These are phyloP conservation scores for Thalassiosira ordinaria DNA, from an alignment of 352 stramenopile species.

Conservation along the genomic window DNA sequence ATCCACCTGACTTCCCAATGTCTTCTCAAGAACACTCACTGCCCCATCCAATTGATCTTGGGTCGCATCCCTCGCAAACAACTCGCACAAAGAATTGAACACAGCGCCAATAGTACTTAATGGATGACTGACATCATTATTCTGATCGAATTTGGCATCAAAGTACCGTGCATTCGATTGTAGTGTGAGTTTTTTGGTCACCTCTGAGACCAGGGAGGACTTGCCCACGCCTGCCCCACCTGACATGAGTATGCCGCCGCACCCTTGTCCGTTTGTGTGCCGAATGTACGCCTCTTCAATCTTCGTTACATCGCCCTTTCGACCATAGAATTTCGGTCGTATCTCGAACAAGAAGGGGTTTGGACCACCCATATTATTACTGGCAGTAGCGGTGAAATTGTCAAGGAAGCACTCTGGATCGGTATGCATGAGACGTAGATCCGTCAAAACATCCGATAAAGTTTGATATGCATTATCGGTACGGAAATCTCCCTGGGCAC, in stretches of 20 bases:
- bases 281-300: slow-evolving; percentile 6
- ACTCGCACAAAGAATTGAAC: neutral
- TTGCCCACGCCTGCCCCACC: slow-evolving; percentile 20
- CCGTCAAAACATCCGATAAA: slow-evolving; percentile 6
- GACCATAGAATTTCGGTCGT: slow-evolving; percentile 22
- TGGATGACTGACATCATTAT: neutral
- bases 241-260: slow-evolving; percentile 14
- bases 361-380: too few relatives aligned
- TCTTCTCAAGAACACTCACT: neutral
- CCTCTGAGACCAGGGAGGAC: slow-evolving; percentile 7
- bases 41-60: neutral
- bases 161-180: neutral
- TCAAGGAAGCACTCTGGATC: slow-evolving; percentile 6
- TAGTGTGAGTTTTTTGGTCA: slow-evolving; percentile 13
- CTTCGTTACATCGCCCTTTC: slow-evolving; percentile 11
- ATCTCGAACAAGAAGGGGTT: slow-evolving; percentile 5
- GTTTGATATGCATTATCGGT: slow-evolving; percentile 28
- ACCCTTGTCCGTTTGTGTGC: neutral
- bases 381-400: neutral
- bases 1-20: neutral
- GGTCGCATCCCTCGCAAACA: neutral
- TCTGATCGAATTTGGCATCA: neutral
- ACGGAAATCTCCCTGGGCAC: too few relatives aligned
- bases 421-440: slow-evolving; percentile 9
- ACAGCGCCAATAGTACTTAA: neutral